Conservation (phyloP, 805 yeast species). For the Yamadazyma laniorum region DNA sequence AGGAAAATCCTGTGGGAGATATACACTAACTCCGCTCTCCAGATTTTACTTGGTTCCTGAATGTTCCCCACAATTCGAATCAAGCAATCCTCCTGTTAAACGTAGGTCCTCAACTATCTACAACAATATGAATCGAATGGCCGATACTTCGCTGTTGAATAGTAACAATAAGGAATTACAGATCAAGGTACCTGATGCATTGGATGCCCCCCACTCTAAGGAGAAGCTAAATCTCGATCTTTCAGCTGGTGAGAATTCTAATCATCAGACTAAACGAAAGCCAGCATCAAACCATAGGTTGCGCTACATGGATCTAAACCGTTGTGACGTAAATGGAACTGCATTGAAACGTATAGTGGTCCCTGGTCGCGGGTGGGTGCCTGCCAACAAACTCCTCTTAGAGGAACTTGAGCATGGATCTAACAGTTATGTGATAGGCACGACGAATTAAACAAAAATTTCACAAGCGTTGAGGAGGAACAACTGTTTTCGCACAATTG, state of each 20-base stretch:
- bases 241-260: too few relatives aligned
- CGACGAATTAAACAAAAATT: constrained; percentile 1
- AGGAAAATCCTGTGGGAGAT: too few relatives aligned
- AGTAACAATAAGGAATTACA: too few relatives aligned
- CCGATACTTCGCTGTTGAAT: too few relatives aligned
- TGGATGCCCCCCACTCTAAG: too few relatives aligned
- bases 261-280: too few relatives aligned
- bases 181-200: too few relatives aligned
- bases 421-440: neutral
- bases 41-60: constrained; percentile 2
- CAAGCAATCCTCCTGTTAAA: neutral
- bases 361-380: constrained; percentile 52
- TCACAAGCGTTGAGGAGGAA: constrained; percentile 14
- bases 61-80: constrained; percentile 3
- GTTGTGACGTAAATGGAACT: constrained; percentile 38
- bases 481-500: constrained; percentile 6
- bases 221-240: too few relatives aligned
- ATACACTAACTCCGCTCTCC: constrained; percentile 8
- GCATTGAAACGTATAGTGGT: constrained; percentile 44
- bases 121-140: too few relatives aligned
- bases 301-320: constrained; percentile 19
- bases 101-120: neutral
- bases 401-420: constrained; percentile 19
- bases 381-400: constrained; percentile 22
- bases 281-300: too few relatives aligned